phyloP scores from a whole-genome alignment of 2,329 filamentous ascomycete species.

The Leptosphaerulina australis region DNA sequence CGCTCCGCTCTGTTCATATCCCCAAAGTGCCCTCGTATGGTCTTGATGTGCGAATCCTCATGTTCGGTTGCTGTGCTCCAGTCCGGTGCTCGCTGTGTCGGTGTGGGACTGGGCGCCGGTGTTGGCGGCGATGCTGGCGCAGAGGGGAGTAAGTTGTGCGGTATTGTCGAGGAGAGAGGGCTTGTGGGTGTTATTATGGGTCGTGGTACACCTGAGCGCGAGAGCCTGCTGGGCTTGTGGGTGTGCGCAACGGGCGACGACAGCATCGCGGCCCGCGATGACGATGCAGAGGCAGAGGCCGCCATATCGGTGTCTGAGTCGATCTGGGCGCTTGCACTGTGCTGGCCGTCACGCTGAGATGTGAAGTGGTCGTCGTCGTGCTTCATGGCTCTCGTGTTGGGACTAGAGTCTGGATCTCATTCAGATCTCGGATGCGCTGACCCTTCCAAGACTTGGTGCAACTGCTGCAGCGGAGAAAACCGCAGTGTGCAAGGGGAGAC shows the following conservation, averaged over 20 bases:
- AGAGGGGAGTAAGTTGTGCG: conserved; percentile 66
- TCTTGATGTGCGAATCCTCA: conserved; percentile 81
- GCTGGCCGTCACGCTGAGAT: conserved; percentile 28
- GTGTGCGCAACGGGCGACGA: conserved; percentile 43
- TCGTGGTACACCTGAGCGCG: conserved; percentile 51
- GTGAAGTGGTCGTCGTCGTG: conserved; percentile 45
- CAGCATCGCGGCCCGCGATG: conserved; percentile 44
- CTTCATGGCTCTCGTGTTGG: conserved; percentile 35
- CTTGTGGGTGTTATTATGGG: conserved; percentile 59
- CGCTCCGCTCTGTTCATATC: conserved; percentile 76
- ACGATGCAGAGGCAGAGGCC: conserved; percentile 41
- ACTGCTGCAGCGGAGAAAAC: conserved; percentile 8
- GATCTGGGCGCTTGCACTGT: conserved; percentile 28
- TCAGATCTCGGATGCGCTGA: conserved; percentile 5
- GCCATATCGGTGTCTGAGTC: conserved; percentile 48
- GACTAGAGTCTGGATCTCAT: neutral
- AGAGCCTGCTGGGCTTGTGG: conserved; percentile 49
- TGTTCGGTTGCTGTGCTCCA: conserved; percentile 80
- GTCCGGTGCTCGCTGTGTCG: conserved; percentile 67
- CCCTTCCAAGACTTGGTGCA: conserved; percentile 11
- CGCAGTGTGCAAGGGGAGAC: conserved; percentile 13
- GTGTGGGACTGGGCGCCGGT: conserved; percentile 70
- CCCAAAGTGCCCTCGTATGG: conserved; percentile 80
- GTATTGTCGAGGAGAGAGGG: conserved; percentile 57
- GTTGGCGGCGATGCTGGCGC: conserved; percentile 70